phyloP scores from a whole-genome alignment of 2,329 filamentous ascomycete species.

The Metarhizium anisopliae region DNA sequence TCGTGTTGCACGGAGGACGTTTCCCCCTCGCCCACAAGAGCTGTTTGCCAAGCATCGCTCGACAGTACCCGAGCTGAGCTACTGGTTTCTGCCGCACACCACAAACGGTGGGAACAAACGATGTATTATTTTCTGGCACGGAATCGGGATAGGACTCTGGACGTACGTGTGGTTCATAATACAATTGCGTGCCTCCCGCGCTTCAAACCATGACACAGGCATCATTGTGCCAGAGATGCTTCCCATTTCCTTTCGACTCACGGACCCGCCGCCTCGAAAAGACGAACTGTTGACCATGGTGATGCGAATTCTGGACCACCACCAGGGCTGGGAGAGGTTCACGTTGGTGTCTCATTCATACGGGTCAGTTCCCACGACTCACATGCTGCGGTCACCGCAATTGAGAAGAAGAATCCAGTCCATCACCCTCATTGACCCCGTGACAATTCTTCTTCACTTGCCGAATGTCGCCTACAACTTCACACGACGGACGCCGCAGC shows the following conservation, averaged over 20 bases:
- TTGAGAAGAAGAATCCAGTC: constrained; percentile 42
- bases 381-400: constrained; percentile 43
- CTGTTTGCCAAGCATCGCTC: constrained; percentile 37
- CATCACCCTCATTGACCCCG: constrained; percentile 47
- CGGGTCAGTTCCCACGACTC: constrained; percentile 53
- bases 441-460: constrained; percentile 58
- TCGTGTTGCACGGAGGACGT: constrained; percentile 27
- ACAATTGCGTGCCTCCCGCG: constrained; percentile 33
- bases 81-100: constrained; percentile 59
- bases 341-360: constrained; percentile 56
- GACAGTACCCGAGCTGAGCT: constrained; percentile 41
- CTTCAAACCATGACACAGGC: constrained; percentile 35
- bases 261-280: constrained; percentile 39
- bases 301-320: constrained; percentile 44
- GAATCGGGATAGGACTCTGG: constrained; percentile 60
- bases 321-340: constrained; percentile 51
- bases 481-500: constrained; percentile 39
- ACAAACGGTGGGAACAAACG: constrained; percentile 27
- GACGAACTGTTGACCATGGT: constrained; percentile 48
- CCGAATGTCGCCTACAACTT: constrained; percentile 68
- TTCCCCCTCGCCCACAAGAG: constrained; percentile 48
- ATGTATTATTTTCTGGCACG: constrained; percentile 61
- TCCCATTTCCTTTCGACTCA: constrained; percentile 55
- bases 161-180: constrained; percentile 51
- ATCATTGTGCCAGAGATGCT: constrained; percentile 59